Conservation (phyloP, 345 rosid genomes). For the Durio zibethinus region DNA sequence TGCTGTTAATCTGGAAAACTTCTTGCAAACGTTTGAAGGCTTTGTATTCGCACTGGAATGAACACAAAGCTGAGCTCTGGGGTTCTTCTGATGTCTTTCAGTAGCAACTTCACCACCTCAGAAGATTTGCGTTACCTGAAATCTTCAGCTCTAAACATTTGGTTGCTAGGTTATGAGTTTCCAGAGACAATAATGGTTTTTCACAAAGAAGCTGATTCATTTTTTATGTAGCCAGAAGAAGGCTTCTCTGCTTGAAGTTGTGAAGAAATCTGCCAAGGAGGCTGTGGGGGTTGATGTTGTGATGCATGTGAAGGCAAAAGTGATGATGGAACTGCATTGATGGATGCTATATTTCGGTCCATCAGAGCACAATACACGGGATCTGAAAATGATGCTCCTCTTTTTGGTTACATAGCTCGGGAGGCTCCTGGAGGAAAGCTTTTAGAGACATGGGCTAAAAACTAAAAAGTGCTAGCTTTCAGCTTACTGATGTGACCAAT, state of each 20-base stretch:
- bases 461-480: slow-evolving; percentile 49
- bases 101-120: slow-evolving; percentile 82
- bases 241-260: slow-evolving; percentile 65
- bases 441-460: slow-evolving; percentile 73
- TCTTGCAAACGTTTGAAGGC: slow-evolving; percentile 53
- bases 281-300: slow-evolving; percentile 59
- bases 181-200: slow-evolving; percentile 93
- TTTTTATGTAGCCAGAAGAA: slow-evolving; percentile 79
- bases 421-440: slow-evolving; percentile 19
- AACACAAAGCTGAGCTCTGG: slow-evolving; percentile 63
- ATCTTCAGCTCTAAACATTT: slow-evolving; percentile 80
- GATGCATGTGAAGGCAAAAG: slow-evolving; percentile 65
- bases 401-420: slow-evolving; percentile 50
- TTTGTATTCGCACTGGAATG: slow-evolving; percentile 65
- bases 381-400: slow-evolving; percentile 38
- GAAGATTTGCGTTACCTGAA: slow-evolving; percentile 82
- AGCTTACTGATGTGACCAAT: slow-evolving; percentile 62
- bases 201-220: slow-evolving; percentile 67
- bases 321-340: slow-evolving; percentile 63
- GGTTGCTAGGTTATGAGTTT: slow-evolving; percentile 90
- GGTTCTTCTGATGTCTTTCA: slow-evolving; percentile 59
- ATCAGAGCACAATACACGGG: slow-evolving; percentile 42
- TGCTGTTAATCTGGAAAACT: slow-evolving; percentile 52
- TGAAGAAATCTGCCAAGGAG: slow-evolving; percentile 55
- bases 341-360: slow-evolving; percentile 67